Percentiles rank a stretch among this genome's conserved stretches.
Evolutionary conservation across 2,329 filamentous ascomycete genomes (phyloP).

Genomic region (Dactylellina leptospora): DNA sequence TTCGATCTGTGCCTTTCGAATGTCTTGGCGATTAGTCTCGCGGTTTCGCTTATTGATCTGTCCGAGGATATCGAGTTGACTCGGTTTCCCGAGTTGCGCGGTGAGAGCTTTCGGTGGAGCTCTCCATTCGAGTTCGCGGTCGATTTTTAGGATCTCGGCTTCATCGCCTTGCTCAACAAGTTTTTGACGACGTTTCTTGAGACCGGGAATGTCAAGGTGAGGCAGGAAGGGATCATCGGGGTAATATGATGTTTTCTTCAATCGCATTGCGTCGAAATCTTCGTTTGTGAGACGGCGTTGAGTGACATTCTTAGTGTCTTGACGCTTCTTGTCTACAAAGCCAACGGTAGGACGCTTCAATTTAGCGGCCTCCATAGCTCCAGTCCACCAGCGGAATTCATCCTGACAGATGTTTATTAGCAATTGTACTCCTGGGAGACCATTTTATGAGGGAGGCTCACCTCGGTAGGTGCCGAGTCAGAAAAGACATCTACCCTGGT

Average conservation of each 20-base stretch:
- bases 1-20: constrained; percentile 87
- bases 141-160: constrained; percentile 61
- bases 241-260: constrained; percentile 58
- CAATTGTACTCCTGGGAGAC: constrained; percentile 55
- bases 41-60: constrained; percentile 86
- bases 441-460: constrained; percentile 61
- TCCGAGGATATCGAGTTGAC: constrained; percentile 81
- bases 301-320: constrained; percentile 54
- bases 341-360: constrained; percentile 69
- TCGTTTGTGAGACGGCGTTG: constrained; percentile 53
- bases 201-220: constrained; percentile 60
- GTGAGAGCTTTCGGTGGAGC: constrained; percentile 64
- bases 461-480: constrained; percentile 83
- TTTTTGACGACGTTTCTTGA: constrained; percentile 66
- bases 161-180: constrained; percentile 72
- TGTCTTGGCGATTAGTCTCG: constrained; percentile 81
- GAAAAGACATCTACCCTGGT: constrained; percentile 87
- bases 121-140: constrained; percentile 70
- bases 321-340: constrained; percentile 54
- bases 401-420: constrained; percentile 62
- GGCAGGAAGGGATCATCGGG: constrained; percentile 39
- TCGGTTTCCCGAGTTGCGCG: constrained; percentile 61
- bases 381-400: constrained; percentile 83
- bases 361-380: constrained; percentile 75
- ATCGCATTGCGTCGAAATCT: constrained; percentile 55